These are phyloP conservation scores for Pholiota adiposa DNA, from an alignment of 1,284 basidiomycete species.

Conservation along the genomic window DNA sequence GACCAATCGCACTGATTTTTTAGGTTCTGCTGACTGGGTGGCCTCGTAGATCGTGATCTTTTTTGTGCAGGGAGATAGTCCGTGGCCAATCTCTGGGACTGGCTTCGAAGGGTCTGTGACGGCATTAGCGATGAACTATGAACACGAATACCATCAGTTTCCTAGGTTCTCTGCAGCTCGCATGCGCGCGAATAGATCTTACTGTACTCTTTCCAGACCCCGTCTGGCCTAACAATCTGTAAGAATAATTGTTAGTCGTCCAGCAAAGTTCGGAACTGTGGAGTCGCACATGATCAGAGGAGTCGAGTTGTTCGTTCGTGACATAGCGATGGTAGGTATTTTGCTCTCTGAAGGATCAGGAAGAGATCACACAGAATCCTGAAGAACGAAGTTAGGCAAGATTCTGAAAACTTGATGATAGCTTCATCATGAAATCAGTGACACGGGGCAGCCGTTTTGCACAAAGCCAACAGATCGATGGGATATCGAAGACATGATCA, in stretches of 20 bases:
- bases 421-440: neutral
- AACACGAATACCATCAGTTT: neutral
- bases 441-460: neutral
- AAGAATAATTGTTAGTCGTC: neutral
- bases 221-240: neutral
- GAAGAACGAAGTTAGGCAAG: too few relatives aligned
- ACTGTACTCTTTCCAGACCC: neutral
- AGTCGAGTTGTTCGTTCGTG: neutral
- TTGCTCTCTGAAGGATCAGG: too few relatives aligned
- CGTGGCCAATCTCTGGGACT: neutral
- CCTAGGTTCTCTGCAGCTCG: neutral
- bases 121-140: neutral
- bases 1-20: neutral
- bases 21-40: neutral
- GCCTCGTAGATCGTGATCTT: neutral
- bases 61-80: neutral
- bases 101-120: neutral
- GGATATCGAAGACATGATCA: too few relatives aligned
- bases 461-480: neutral
- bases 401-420: too few relatives aligned
- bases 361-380: too few relatives aligned
- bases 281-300: neutral
- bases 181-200: neutral
- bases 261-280: neutral
- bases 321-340: neutral